Conservation (phyloP, 1,284 basidiomycete species). For the Leccinum angustisporum region DNA sequence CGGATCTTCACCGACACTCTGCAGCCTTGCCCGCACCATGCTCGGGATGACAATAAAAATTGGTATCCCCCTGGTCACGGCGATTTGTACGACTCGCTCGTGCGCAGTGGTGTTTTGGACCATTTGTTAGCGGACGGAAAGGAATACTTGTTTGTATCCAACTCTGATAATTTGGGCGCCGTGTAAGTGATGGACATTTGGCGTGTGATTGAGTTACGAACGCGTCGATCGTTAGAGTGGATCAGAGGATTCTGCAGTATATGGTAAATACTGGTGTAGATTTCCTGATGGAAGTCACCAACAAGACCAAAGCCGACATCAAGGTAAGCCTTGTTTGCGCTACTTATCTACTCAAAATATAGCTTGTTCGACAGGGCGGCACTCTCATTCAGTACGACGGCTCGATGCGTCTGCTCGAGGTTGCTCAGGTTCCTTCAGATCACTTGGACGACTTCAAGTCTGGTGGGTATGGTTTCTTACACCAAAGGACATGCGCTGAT, state of each 20-base stretch:
- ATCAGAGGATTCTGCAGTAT: conserved; percentile 81
- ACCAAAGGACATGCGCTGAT: not conserved
- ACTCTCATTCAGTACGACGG: conserved; percentile 96
- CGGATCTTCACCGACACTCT: conserved; percentile 92
- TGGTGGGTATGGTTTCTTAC: conserved; percentile 6
- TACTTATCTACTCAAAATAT: not conserved
- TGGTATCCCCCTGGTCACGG: conserved; percentile 99
- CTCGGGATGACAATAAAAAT: conserved; percentile 80
- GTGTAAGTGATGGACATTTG: conserved; percentile 88
- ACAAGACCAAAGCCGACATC: conserved; percentile 99
- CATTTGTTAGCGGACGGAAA: conserved; percentile 92
- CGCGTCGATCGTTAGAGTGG: conserved; percentile 48
- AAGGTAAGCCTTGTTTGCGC: conserved; percentile 33
- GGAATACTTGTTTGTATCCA: conserved; percentile 98
- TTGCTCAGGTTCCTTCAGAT: conserved; percentile 95
- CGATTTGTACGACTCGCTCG: conserved; percentile 90
- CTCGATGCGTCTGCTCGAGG: conserved; percentile 89
- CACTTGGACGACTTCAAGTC: conserved; percentile 98
- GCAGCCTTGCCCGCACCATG: conserved; percentile 72
- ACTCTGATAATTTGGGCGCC: conserved; percentile 97
- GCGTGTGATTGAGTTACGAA: conserved; percentile 19
- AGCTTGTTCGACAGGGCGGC: conserved; percentile 66
- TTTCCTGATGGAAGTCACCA: conserved; percentile 98
- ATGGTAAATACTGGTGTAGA: conserved; percentile 86
- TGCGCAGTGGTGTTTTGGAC: conserved; percentile 93